phyloP scores from a whole-genome alignment of 2,329 filamentous ascomycete genomes.

The Colletotrichum tropicale region DNA sequence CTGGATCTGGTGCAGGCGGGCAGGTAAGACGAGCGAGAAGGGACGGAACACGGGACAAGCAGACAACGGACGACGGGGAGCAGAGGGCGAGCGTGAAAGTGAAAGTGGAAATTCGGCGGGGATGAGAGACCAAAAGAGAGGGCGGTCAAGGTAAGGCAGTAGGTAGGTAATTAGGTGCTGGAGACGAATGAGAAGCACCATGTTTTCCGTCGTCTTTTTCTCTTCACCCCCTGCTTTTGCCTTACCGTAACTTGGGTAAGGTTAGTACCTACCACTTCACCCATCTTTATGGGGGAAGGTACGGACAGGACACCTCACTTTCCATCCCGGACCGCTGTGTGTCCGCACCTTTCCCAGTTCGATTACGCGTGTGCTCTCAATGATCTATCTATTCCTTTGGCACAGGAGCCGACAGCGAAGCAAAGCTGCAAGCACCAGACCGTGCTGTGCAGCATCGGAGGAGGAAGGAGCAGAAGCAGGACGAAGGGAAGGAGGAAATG shows the following conservation, averaged over 20 bases:
- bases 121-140: not conserved
- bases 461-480: not conserved
- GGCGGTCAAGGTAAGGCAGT: not conserved
- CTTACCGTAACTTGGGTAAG: not conserved
- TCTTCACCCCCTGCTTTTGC: not conserved
- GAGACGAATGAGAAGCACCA: not conserved
- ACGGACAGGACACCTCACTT: not conserved
- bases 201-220: not conserved
- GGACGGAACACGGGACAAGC: not conserved
- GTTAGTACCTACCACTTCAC: not conserved
- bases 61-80: not conserved
- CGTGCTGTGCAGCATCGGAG: not conserved
- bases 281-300: not conserved
- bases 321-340: not conserved
- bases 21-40: not conserved
- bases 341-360: not conserved
- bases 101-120: conserved; percentile 1
- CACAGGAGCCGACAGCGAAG: not conserved
- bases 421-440: not conserved
- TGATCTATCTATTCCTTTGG: not conserved
- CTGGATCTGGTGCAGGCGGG: not conserved
- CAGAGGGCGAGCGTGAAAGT: not conserved
- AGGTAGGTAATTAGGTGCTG: not conserved
- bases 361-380: not conserved
- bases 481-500: not conserved